These are phyloP conservation scores for Citrullus colocynthis DNA, from an alignment of 306 rosid species.

Conservation along the genomic window DNA sequence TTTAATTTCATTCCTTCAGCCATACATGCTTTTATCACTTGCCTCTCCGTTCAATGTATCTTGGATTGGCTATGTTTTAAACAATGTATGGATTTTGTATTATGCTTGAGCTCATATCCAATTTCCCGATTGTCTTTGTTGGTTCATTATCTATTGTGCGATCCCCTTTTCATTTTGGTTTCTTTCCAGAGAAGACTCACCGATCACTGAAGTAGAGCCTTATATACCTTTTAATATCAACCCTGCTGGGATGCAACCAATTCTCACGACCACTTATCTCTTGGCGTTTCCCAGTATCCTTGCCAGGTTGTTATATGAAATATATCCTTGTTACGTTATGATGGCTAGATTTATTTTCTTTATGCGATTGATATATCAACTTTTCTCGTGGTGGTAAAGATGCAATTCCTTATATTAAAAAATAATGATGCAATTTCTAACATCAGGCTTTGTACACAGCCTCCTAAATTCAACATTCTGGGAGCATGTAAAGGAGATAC, in stretches of 20 bases:
- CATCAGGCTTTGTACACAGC: constrained; percentile 34
- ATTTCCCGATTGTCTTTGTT: not conserved
- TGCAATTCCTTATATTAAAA: not conserved
- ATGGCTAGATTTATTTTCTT: not conserved
- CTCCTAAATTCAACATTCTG: constrained; percentile 74
- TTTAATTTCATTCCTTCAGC: not conserved
- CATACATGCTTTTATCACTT: not conserved
- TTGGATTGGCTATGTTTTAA: not conserved
- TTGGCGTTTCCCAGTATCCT: constrained; percentile 84
- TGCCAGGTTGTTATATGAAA: constrained; percentile 39
- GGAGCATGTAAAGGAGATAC: constrained; percentile 71
- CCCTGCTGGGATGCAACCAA: constrained; percentile 98
- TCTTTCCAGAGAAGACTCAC: constrained; percentile 76
- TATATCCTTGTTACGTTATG: not conserved
- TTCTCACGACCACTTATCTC: constrained; percentile 90
- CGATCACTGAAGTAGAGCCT: constrained; percentile 94
- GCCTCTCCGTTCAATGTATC: not conserved
- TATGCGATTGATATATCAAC: not conserved
- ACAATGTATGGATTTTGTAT: not conserved
- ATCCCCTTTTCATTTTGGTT: constrained; percentile 12
- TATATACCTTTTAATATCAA: constrained; percentile 93
- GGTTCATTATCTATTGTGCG: not conserved
- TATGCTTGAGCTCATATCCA: not conserved
- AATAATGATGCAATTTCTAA: not conserved
- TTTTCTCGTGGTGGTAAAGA: not conserved